Conservation (phyloP, 2,329 filamentous ascomycete species). For the Trichoderma sp. region DNA sequence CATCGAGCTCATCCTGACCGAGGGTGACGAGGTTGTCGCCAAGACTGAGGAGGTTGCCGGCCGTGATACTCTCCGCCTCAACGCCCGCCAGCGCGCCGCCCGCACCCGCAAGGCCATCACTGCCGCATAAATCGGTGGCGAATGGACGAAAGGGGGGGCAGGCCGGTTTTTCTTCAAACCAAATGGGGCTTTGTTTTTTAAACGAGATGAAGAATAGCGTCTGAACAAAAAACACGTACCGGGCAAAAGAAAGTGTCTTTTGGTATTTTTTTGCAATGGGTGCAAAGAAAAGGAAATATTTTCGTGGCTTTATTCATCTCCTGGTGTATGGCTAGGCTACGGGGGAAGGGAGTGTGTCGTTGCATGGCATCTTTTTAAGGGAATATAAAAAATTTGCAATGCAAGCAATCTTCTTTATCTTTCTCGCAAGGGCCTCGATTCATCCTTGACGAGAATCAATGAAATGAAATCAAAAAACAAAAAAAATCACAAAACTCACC, state of each 20-base stretch:
- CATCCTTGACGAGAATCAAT: slow-evolving; percentile 39
- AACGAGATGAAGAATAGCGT: neutral
- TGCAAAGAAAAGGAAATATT: slow-evolving; percentile 21
- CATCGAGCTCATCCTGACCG: slow-evolving; percentile 99
- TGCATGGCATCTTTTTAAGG: slow-evolving; percentile 38
- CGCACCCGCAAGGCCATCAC: slow-evolving; percentile 64
- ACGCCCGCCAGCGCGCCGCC: slow-evolving; percentile 86
- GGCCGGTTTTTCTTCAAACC: neutral
- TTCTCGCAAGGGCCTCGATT: slow-evolving; percentile 31
- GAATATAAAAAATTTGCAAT: slow-evolving; percentile 32
- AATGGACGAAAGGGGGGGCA: neutral
- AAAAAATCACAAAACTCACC: slow-evolving; percentile 24
- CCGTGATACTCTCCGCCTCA: slow-evolving; percentile 68
- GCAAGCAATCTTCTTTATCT: slow-evolving; percentile 30
- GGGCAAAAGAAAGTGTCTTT: neutral
- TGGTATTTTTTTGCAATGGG: slow-evolving; percentile 23
- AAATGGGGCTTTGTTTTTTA: slow-evolving; percentile 9
- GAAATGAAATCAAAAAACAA: slow-evolving; percentile 25
- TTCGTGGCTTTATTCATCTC: slow-evolving; percentile 40
- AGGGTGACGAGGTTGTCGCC: slow-evolving; percentile 92
- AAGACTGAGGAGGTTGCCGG: slow-evolving; percentile 83
- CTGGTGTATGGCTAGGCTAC: slow-evolving; percentile 40
- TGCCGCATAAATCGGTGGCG: slow-evolving; percentile 51
- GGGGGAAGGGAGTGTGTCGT: slow-evolving; percentile 25
- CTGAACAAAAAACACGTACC: neutral